Conservation (phyloP, 805 yeast species). For the Jamesozyma hellenica region DNA sequence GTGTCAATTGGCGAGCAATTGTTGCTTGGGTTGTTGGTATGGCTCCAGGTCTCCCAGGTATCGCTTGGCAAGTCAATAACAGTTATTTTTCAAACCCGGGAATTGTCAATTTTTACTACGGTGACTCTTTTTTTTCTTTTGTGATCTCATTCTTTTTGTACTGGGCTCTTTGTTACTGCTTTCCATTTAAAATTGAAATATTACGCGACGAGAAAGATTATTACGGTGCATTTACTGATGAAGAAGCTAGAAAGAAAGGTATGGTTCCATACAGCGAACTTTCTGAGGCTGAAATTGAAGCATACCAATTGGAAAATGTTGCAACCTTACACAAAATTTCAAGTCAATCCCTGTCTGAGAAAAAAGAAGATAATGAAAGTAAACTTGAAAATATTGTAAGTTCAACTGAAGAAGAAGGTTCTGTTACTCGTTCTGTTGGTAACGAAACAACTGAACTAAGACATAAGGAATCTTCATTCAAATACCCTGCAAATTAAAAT, state of each 20-base stretch:
- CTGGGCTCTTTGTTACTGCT: conserved; percentile 27
- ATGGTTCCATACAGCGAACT: conserved; percentile 27
- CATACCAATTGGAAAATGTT: neutral
- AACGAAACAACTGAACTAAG: too few species aligned
- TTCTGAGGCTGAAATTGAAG: conserved; percentile 4
- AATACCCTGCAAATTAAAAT: too few species aligned
- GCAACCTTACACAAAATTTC: neutral
- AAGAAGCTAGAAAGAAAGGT: conserved; percentile 26
- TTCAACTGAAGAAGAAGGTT: neutral
- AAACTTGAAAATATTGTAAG: neutral
- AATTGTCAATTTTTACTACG: conserved; percentile 34
- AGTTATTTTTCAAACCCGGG: conserved; percentile 26
- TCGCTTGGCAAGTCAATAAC: conserved; percentile 28
- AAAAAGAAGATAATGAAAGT: neutral
- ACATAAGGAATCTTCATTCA: too few species aligned
- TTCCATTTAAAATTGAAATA: conserved; percentile 30
- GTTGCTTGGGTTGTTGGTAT: conserved; percentile 28
- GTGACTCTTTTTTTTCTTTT: conserved; percentile 36
- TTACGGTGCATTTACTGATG: conserved; percentile 32
- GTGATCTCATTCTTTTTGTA: conserved; percentile 31
- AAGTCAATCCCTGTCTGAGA: too few species aligned
- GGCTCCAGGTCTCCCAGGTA: conserved; percentile 43
- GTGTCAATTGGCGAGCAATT: conserved; percentile 32
- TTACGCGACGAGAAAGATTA: conserved; percentile 32
- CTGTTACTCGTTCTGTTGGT: too few species aligned